phyloP scores from a whole-genome alignment of 75 land plant genomes.

The Adiantum capillusveneris region DNA sequence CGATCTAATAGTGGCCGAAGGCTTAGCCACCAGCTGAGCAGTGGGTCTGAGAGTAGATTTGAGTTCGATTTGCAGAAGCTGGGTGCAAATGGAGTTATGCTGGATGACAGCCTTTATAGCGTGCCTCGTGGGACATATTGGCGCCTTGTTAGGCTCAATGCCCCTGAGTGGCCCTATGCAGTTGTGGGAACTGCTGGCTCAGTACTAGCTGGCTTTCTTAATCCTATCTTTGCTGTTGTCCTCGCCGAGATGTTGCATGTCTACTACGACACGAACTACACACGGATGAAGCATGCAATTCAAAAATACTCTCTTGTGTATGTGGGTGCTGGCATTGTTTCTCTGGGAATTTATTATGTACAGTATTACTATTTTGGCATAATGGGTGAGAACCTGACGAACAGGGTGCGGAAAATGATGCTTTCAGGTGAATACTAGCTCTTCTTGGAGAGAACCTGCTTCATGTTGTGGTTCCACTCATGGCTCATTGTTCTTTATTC shows the following conservation, averaged over 20 bases:
- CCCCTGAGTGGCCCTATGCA: constrained; percentile 79
- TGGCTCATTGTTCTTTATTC: not conserved
- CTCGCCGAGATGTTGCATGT: constrained; percentile 61
- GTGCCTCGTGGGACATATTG: constrained; percentile 75
- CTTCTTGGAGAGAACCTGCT: not conserved
- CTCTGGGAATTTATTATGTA: constrained; percentile 52
- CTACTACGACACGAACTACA: constrained; percentile 50
- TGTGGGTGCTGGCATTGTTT: constrained; percentile 56
- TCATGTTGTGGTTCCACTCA: not conserved
- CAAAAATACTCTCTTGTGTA: constrained; percentile 62
- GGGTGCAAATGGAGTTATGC: constrained; percentile 30
- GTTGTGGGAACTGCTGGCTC: constrained; percentile 67
- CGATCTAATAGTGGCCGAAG: constrained; percentile 58
- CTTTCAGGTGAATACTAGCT: constrained; percentile 18
- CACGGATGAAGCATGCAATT: constrained; percentile 46
- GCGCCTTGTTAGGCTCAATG: constrained; percentile 72
- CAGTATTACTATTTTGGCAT: constrained; percentile 75
- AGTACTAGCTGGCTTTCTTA: constrained; percentile 63
- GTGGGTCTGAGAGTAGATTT: constrained; percentile 69
- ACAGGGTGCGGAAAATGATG: constrained; percentile 72
- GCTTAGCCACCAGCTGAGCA: constrained; percentile 67
- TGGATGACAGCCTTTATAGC: constrained; percentile 55
- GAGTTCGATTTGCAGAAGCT: constrained; percentile 59
- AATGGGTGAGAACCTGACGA: constrained; percentile 78
- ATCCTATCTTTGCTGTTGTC: constrained; percentile 70